Conservation (phyloP, 1,139 yeast species). For the Diutina siamensis region DNA sequence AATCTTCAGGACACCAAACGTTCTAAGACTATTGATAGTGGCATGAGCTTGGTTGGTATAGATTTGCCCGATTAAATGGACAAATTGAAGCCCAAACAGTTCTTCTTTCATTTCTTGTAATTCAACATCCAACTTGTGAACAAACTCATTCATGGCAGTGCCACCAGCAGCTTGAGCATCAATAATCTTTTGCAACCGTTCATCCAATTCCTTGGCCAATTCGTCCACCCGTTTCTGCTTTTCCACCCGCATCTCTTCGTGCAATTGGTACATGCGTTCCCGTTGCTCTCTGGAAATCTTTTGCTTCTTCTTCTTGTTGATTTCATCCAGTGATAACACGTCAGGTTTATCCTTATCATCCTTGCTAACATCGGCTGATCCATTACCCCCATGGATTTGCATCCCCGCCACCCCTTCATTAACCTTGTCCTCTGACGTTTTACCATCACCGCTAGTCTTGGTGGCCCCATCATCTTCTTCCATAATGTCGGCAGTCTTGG, state of each 20-base stretch:
- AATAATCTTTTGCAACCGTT: neutral
- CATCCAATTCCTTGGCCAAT: neutral
- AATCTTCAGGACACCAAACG: constrained; percentile 40
- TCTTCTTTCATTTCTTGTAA: constrained; percentile 46
- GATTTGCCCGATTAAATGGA: constrained; percentile 50
- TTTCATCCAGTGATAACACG: neutral
- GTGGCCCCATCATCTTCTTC: constrained; percentile 13
- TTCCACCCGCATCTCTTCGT: constrained; percentile 5
- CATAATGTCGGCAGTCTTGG: constrained; percentile 44
- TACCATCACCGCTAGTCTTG: neutral
- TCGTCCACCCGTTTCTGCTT: constrained; percentile 1
- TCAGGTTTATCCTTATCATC: neutral
- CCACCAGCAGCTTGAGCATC: constrained; percentile 14
- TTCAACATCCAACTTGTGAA: constrained; percentile 35
- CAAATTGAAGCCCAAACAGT: constrained; percentile 35
- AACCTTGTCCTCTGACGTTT: neutral
- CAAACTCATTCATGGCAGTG: constrained; percentile 23
- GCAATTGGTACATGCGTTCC: constrained; percentile 2
- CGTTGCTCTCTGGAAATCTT: neutral
- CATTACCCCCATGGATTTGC: neutral
- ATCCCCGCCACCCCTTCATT: neutral
- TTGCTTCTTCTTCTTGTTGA: constrained; percentile 4
- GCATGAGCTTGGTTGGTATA: constrained; percentile 44
- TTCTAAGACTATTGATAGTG: constrained; percentile 24
- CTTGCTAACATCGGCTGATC: neutral